Evolutionary conservation across 192 early-diverging fungal genomes (phyloP), one percentile per base, ranked within the genome.

Genomic region (Entomortierella lignicola): DNA sequence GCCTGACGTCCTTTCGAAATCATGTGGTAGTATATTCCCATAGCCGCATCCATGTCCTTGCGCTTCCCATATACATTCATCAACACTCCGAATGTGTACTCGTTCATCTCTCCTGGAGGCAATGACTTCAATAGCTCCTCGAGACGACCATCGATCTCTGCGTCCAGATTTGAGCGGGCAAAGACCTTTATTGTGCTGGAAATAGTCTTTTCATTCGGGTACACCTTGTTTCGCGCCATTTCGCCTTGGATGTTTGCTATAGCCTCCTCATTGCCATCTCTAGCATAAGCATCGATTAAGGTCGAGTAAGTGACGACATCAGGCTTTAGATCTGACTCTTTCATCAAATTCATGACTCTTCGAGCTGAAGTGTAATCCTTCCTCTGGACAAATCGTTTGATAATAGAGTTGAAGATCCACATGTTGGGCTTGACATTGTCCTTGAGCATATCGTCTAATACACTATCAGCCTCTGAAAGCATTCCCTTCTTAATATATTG

Each of bases 31-130:
- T 66, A 79, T 30, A 79, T 53, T 0, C 62, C 67, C 57, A 60
- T 69, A 8, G 75, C 75, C 4, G 67, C 67, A 11, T 52, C 39
- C 1, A 79, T 27, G 13, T 79, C 68, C 63, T 50, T 79, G 29
- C 75, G 67, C 48, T 79, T 79, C 31, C 75, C 75, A 20, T 79
- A 79, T 3, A 79, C 67, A 34, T 79, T 65, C 67, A 79, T 60
- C 62, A 79, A 34, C 21, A 79, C 75, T 8, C 75, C 75, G 21
- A 79, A 70, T 7, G 75, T 79, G 5, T 43, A 18, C 1, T 79
- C 75, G 26, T 59, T 65, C 75, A 79, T 79, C 55, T 79, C 75
- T 54, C 48, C 62, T 32, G 55, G 18, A 1, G 75, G 62, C 26
- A 79, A 43, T 11, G 75, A 79, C 7, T 55, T 52, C 17, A 79